These are phyloP conservation scores for Macrolepiota dolichaula DNA, from an alignment of 768 basidiomycete genomes.

Conservation along the genomic window DNA sequence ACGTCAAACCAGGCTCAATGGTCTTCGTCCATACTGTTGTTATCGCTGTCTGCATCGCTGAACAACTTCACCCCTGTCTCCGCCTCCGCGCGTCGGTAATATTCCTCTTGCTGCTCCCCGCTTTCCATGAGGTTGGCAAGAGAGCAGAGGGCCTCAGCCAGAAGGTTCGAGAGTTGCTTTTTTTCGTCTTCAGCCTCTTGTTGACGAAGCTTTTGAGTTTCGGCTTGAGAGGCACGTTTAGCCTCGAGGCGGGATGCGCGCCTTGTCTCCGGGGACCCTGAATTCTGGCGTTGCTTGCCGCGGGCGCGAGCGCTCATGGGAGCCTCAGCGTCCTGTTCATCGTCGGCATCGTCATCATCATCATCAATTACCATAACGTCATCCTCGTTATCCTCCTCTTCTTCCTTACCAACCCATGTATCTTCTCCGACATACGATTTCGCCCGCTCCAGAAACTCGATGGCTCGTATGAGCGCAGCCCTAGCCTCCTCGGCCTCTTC, in stretches of 20 bases:
- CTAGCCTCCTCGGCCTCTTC: conserved; percentile 57
- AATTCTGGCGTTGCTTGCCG: conserved; percentile 3
- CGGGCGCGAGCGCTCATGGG: conserved; percentile 7
- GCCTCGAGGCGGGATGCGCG: background rate
- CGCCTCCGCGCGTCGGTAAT: conserved; percentile 4
- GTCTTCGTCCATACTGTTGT: conserved; percentile 6
- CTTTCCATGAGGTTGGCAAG: conserved; percentile 8
- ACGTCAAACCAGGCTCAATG: background rate
- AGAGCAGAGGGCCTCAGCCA: conserved; percentile 7
- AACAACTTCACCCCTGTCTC: conserved; percentile 1
- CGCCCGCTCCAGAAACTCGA: conserved; percentile 40
- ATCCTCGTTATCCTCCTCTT: conserved; percentile 11
- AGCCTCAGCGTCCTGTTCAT: background rate
- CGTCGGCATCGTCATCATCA: conserved; percentile 6
- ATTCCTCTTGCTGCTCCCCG: conserved; percentile 5
- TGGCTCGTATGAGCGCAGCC: conserved; percentile 43
- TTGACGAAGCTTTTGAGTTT: background rate
- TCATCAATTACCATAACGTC: background rate
- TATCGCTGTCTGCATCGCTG: background rate
- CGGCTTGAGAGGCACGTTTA: background rate
- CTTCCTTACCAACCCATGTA: conserved; percentile 3
- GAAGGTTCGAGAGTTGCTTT: background rate
- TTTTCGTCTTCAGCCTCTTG: conserved; percentile 6
- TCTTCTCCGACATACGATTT: conserved; percentile 22
- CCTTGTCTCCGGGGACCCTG: background rate